Conservation (phyloP, 768 basidiomycete genomes). For the Rhizopogon roseolus region DNA sequence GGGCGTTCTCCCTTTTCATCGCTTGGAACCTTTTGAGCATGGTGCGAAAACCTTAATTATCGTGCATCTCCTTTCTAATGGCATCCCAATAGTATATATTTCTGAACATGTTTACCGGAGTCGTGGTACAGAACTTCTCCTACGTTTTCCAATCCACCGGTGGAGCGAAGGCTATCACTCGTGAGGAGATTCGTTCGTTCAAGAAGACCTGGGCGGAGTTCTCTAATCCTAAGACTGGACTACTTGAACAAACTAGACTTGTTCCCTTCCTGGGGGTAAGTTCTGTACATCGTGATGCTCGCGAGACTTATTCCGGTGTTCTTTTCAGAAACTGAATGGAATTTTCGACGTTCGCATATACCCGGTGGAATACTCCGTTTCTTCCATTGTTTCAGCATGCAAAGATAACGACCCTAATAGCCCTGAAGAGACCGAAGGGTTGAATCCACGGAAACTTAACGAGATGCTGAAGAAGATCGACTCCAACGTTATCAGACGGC, state of each 20-base stretch:
- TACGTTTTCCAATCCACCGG: constrained; percentile 90
- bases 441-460: constrained; percentile 65
- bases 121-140: constrained; percentile 93
- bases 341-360: constrained; percentile 89
- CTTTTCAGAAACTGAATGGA: constrained; percentile 67
- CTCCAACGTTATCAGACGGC: constrained; percentile 51
- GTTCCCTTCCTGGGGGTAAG: constrained; percentile 80
- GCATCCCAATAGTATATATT: constrained; percentile 74
- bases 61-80: not conserved
- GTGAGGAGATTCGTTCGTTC: constrained; percentile 91
- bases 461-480: constrained; percentile 61
- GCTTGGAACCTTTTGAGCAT: constrained; percentile 95
- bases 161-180: constrained; percentile 74
- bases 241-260: constrained; percentile 65
- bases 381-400: constrained; percentile 52
- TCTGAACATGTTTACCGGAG: constrained; percentile 94
- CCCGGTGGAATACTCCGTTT: constrained; percentile 60
- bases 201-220: constrained; percentile 93
- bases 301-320: constrained; percentile 2
- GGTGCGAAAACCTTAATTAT: constrained; percentile 40
- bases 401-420: constrained; percentile 28
- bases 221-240: constrained; percentile 73
- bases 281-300: constrained; percentile 3
- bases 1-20: constrained; percentile 87
- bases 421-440: constrained; percentile 36